Conservation (phyloP, 2,329 filamentous ascomycete genomes). For the Eutypa lata region DNA sequence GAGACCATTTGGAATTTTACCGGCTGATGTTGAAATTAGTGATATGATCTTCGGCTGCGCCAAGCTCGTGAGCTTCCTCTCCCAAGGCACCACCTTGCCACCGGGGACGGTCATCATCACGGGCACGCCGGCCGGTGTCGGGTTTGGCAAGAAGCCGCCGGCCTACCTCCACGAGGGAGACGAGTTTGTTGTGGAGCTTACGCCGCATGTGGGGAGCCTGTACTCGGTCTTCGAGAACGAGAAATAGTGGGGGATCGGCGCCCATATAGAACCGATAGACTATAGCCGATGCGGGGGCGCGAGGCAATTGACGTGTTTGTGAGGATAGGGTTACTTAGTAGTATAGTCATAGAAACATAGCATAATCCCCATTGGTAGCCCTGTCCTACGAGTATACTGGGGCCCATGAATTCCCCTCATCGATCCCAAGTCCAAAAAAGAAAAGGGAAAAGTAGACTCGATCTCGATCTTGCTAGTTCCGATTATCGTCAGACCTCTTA, state of each 20-base stretch:
- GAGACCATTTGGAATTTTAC: constrained; percentile 8
- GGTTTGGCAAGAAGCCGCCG: constrained; percentile 34
- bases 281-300: background rate
- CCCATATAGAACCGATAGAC: background rate
- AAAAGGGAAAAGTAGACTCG: background rate
- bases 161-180: constrained; percentile 36
- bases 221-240: constrained; percentile 36
- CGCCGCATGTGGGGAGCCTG: constrained; percentile 40
- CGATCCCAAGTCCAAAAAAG: background rate
- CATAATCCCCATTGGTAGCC: background rate
- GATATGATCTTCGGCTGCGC: constrained; percentile 16
- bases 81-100: constrained; percentile 40
- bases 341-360: background rate
- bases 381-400: background rate
- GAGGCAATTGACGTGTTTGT: background rate
- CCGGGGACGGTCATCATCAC: constrained; percentile 41
- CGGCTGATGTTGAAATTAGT: constrained; percentile 37
- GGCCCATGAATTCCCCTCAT: background rate
- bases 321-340: too few relatives aligned
- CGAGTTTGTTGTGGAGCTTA: constrained; percentile 41
- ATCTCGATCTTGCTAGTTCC: background rate
- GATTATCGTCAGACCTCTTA: background rate
- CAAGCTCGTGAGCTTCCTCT: constrained; percentile 39
- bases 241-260: constrained; percentile 19
- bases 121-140: constrained; percentile 40